Base-by-base conservation (phyloP, 2,329 filamentous ascomycete species). In the Penicillium sp. region DNA sequence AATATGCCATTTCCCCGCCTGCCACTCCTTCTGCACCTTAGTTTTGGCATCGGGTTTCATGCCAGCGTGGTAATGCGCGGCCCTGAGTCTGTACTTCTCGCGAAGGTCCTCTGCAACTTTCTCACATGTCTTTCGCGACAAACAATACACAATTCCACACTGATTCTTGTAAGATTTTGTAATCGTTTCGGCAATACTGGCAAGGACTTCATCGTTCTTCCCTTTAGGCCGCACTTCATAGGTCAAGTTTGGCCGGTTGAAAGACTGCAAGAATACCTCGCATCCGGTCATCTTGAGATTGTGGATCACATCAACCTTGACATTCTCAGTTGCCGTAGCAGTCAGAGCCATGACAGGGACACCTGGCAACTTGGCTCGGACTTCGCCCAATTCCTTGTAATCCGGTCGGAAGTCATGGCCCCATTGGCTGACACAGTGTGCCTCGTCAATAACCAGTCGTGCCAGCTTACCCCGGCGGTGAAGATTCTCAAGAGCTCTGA, bases 371-470 rank as follows among this genome's bases (percentile, higher is more conserved):
- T 85, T 86, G 44, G 81, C 76, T 53, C 94, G 86, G 47, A 97
- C 82, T 61, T 88, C 84, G 30, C 93, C 92, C 4, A 99, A 82
- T 33, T 86, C 86, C 77, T 97, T 97, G 81, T 99, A 99, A 75
- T 98, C 94, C 0, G 93, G 94, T 50, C 96, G 88, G 75, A 99
- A 99, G 76, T 99, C 95, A 70, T 99, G 95, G 0, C 95, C 95
- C 95, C 95, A 99, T 81, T 99, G 93, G 76, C 95, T 98, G 28
- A 99, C 94, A 76, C 95, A 99, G 76, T 99, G 95, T n/a, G 95
- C 95, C 79, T 99, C 96, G 69, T 99, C 95, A 65, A 99, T 96
- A 57, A 99, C 95, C 53, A 99, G 87, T 28, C 95, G 88, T 17
- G 96, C 94, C 56, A 99, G 86, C 70, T 89, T 91, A 3, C 84